Percentiles rank a stretch among this genome's conserved stretches.
Evolutionary conservation across 305 asterid genomes (phyloP).

Genomic region (Striga hermonthica): DNA sequence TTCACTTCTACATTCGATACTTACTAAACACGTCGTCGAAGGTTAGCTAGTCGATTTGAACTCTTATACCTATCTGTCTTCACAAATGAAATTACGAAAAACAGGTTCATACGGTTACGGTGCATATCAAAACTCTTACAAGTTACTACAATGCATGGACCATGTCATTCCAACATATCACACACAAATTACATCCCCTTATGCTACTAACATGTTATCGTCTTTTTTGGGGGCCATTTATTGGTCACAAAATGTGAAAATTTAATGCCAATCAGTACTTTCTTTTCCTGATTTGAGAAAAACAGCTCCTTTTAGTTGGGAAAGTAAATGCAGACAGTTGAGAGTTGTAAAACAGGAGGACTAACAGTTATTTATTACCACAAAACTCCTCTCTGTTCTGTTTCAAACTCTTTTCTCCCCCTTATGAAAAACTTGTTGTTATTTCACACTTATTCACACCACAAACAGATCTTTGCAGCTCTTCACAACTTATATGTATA

Average conservation of each 20-base stretch:
- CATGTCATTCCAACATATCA: too few relatives aligned
- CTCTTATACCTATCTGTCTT: too few relatives aligned
- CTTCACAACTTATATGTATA: constrained; percentile 18
- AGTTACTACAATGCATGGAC: too few relatives aligned
- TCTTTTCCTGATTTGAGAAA: constrained; percentile 11
- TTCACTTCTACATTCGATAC: too few relatives aligned
- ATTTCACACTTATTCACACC: constrained; percentile 36
- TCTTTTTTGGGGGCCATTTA: background rate
- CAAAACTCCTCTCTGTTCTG: background rate
- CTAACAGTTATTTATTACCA: constrained; percentile 21
- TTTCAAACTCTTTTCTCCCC: background rate
- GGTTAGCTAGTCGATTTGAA: too few relatives aligned
- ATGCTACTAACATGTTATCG: background rate
- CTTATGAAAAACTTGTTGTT: constrained; percentile 6
- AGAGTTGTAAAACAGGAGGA: constrained; percentile 38
- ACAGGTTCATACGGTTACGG: too few relatives aligned
- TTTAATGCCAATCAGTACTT: constrained; percentile 39
- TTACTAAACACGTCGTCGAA: too few relatives aligned
- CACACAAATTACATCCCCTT: too few relatives aligned
- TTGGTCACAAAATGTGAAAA: background rate
- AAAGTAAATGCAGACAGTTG: constrained; percentile 59
- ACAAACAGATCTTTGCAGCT: constrained; percentile 27
- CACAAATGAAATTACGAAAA: too few relatives aligned
- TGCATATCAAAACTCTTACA: too few relatives aligned
- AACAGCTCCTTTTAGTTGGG: background rate